Evolutionary conservation across 192 early-diverging fungal genomes (phyloP), one percentile per base, ranked within the genome.

Genomic region (Backusella luteola): DNA sequence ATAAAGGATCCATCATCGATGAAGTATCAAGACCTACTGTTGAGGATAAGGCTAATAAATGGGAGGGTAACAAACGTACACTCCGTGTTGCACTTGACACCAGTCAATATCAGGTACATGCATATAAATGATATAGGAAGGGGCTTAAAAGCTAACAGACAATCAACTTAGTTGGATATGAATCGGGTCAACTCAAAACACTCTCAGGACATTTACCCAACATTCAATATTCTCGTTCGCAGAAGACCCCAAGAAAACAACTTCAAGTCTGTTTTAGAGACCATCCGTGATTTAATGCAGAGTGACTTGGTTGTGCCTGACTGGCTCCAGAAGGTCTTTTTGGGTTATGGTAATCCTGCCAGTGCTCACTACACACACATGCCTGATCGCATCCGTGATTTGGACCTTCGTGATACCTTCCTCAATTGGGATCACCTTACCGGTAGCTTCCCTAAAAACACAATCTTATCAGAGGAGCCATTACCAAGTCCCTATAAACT

Each of bases 261-360:
- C 81, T 97, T 98, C 77, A 95, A 94, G 80, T 89, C 93, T 2
- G 94, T 97, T 3, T 80, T 98, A 66, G 97, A 97, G 73, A 93
- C 95, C 0, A 91, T 98, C 49, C 93, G 96, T 35, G 94, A 94
- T 67, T 81, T 97, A 75, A 93, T 96, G 90, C 89, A 93, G 81
- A 92, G 87, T 76, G 92, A 94, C 32, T 66, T 91, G 8, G 91
- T 93, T 66, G 89, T 99, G 2, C 98, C 98, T 9, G 89, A 90
- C 11, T 99, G 98, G 98, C 83, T 99, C 21, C 87, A 93, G 19
- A 87, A 96, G 46, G 90, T 95, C 3, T 94, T 98, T 46, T 85
- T 99, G 29, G 98, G 98, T 52, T 99, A 99, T 78, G 98, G 97
- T 71, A 94, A 99, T 74, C 95, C 96, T 1, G 84, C 83, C 26